Conservation (phyloP, 2,329 filamentous ascomycete genomes). For the Colletotrichum lentis region DNA sequence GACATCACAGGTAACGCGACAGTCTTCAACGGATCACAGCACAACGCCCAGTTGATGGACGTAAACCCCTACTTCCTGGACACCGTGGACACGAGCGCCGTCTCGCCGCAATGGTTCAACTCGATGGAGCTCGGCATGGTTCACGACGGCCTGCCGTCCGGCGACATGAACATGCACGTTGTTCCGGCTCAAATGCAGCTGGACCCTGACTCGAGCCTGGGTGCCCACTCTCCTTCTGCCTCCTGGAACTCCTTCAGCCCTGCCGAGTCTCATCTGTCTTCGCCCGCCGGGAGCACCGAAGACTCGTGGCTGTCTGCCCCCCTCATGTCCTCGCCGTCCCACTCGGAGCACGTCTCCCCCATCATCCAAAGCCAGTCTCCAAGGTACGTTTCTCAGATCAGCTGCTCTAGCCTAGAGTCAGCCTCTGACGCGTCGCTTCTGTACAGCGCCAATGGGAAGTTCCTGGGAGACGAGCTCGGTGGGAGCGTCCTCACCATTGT, state of each 20-base stretch:
- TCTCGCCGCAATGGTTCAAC: conserved; percentile 61
- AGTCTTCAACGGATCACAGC: conserved; percentile 53
- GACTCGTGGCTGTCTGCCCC: conserved; percentile 46
- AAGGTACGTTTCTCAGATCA: conserved; percentile 56
- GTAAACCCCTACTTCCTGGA: conserved; percentile 63
- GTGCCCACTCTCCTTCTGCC: conserved; percentile 59
- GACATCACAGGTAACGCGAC: conserved; percentile 62
- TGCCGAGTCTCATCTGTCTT: conserved; percentile 39
- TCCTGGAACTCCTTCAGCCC: conserved; percentile 51
- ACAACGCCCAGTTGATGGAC: conserved; percentile 53
- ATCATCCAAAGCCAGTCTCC: conserved; percentile 60
- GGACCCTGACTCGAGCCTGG: conserved; percentile 59
- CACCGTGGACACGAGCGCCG: conserved; percentile 55
- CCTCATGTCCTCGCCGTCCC: conserved; percentile 54
- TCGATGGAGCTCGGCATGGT: conserved; percentile 55
- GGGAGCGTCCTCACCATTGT: conserved; percentile 43
- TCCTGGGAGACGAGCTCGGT: conserved; percentile 39
- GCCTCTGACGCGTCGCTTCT: conserved; percentile 46
- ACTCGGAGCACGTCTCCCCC: conserved; percentile 59
- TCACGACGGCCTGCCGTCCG: conserved; percentile 54
- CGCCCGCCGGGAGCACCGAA: conserved; percentile 33
- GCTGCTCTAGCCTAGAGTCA: conserved; percentile 35
- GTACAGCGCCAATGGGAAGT: conserved; percentile 51
- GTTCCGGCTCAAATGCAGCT: conserved; percentile 65
- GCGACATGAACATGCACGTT: conserved; percentile 61